Evolutionary conservation across 2,329 filamentous ascomycete species (phyloP).

Genomic region (Dothideomycetes sp.): DNA sequence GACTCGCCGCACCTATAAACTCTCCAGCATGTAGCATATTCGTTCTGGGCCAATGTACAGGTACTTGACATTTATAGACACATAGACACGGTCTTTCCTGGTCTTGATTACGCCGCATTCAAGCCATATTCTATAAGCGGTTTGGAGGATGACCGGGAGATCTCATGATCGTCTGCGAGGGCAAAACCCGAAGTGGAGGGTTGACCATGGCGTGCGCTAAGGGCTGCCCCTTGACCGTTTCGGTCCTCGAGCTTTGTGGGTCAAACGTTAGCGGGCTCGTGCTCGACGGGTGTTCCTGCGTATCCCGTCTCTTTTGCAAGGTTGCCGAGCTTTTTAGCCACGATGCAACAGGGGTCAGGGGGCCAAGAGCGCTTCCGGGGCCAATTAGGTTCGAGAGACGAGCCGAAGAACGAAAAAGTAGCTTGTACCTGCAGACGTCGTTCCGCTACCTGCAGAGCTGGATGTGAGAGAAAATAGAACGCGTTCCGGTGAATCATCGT

Average conservation of each 20-base stretch:
- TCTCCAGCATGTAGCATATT: too few species aligned
- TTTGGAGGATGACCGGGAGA: background rate
- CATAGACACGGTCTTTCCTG: background rate
- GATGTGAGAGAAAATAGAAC: background rate
- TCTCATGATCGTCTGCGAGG: background rate
- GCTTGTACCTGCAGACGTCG: background rate
- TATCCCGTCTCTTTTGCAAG: constrained; percentile 1
- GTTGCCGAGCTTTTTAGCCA: constrained; percentile 8
- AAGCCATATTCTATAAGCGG: background rate
- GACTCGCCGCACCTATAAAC: too few species aligned
- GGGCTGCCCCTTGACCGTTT: constrained; percentile 6
- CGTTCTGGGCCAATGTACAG: too few species aligned
- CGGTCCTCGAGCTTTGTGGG: constrained; percentile 8
- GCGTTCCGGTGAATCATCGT: too few species aligned
- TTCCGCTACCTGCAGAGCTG: too few species aligned
- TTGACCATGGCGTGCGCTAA: constrained; percentile 3
- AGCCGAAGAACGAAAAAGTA: background rate
- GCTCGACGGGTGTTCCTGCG: constrained; percentile 9
- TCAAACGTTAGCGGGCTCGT: constrained; percentile 7
- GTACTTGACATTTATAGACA: too few species aligned
- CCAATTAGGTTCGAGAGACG: background rate
- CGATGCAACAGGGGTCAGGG: constrained; percentile 8
- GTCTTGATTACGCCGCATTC: background rate
- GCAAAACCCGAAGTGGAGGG: background rate
- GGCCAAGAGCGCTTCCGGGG: constrained; percentile 2